Evolutionary conservation across 192 early-diverging fungal species (phyloP).

Genomic region (Rhizophagus prolifer): DNA sequence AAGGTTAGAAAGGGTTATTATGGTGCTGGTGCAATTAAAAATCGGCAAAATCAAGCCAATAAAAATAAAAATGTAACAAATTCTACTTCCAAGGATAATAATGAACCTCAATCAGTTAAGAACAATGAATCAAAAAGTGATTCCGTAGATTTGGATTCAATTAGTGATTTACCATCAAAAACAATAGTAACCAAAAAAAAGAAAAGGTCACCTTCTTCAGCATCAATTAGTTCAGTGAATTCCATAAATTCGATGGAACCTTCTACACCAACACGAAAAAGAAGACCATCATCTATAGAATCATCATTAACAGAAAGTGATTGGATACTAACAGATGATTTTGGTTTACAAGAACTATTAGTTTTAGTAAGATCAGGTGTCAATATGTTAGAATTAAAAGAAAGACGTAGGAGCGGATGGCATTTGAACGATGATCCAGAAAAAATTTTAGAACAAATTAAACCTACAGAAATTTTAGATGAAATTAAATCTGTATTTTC

Average conservation of each 20-base stretch:
- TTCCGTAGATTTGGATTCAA: neutral
- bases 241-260: too few species aligned
- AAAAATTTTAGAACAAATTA: constrained; percentile 28
- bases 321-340: constrained; percentile 42
- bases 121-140: neutral
- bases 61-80: too few species aligned
- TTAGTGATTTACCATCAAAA: neutral
- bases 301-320: constrained; percentile 4
- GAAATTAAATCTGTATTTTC: constrained; percentile 32
- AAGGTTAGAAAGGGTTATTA: constrained; percentile 22
- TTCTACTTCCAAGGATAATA: too few species aligned
- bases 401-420: constrained; percentile 25
- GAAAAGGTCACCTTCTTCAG: neutral
- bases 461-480: constrained; percentile 24
- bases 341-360: constrained; percentile 49
- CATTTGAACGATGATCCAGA: constrained; percentile 19
- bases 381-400: constrained; percentile 31
- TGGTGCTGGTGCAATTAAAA: neutral
- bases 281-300: neutral
- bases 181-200: neutral
- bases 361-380: constrained; percentile 36
- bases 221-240: neutral
- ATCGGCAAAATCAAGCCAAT: neutral
- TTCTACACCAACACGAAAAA: neutral
- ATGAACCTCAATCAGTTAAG: neutral